Conservation (phyloP, 2,329 filamentous ascomycete genomes). For the Sclerotinia minor region DNA sequence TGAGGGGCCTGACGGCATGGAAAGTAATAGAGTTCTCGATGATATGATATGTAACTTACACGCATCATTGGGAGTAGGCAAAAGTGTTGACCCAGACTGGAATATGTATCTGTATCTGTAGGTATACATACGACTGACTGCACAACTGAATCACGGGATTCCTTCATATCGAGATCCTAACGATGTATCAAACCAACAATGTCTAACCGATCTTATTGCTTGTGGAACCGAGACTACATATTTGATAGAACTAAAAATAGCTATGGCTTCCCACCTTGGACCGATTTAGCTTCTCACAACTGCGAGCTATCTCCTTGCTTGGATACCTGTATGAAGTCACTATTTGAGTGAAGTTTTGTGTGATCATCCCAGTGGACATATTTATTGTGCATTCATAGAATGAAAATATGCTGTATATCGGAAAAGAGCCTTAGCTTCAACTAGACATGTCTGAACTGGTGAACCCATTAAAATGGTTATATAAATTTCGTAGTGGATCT, state of each 20-base stretch:
- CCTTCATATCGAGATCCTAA: neutral
- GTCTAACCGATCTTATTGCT: neutral
- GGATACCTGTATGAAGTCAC: neutral
- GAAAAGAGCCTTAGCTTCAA: no score
- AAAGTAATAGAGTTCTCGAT: neutral
- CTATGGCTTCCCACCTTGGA: neutral
- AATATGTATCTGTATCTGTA: neutral
- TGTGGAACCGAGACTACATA: conserved; percentile 8
- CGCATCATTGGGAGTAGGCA: neutral
- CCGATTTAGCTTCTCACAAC: conserved; percentile 8
- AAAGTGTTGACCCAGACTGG: neutral
- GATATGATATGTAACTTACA: neutral
- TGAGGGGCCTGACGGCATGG: conserved; percentile 8
- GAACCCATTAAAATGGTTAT: neutral
- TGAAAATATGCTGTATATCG: neutral
- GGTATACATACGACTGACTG: neutral
- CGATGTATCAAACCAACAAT: neutral
- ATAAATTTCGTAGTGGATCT: conserved; percentile 5
- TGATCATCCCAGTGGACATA: neutral
- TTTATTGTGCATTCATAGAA: neutral
- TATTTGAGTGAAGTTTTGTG: neutral
- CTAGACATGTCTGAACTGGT: neutral
- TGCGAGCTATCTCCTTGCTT: neutral
- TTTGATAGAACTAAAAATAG: conserved; percentile 14
- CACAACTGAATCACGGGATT: neutral